phyloP scores from a whole-genome alignment of 192 early-diverging fungal species.

The Gryganskiella cystojenkinii region DNA sequence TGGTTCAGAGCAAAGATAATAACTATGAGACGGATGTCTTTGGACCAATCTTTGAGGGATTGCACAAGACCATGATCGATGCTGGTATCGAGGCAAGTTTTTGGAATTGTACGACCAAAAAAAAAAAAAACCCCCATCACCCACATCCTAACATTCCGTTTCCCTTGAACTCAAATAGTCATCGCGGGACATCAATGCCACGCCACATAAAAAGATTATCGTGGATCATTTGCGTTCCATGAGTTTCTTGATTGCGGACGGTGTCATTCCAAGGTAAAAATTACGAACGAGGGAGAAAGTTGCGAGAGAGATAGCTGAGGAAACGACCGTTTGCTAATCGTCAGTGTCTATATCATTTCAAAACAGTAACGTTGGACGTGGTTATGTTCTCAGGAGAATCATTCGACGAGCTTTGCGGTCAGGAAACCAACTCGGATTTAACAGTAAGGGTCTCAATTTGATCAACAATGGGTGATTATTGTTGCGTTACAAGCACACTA shows the following conservation, averaged over 20 bases:
- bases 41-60: slow-evolving; percentile 50
- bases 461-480: not conserved
- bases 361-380: slow-evolving; percentile 60
- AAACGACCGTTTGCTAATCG: too few relatives aligned
- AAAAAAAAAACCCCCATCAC: too few relatives aligned
- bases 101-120: too few relatives aligned
- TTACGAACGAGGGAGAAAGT: not conserved
- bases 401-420: slow-evolving; percentile 67
- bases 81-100: slow-evolving; percentile 36
- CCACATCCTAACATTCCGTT: not conserved
- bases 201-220: slow-evolving; percentile 65
- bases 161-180: slow-evolving; percentile 16
- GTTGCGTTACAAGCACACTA: not conserved
- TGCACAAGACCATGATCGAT: slow-evolving; percentile 50
- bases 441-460: slow-evolving; percentile 38
- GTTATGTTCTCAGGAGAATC: slow-evolving; percentile 69
- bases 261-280: slow-evolving; percentile 63
- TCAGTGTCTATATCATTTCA: not conserved
- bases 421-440: slow-evolving; percentile 64
- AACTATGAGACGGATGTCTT: slow-evolving; percentile 69
- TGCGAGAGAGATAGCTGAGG: not conserved
- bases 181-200: slow-evolving; percentile 43
- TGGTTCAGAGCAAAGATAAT: slow-evolving; percentile 62
- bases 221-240: slow-evolving; percentile 67
- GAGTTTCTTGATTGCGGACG: slow-evolving; percentile 67